Evolutionary conservation across 139 green algal species (phyloP).

Genomic region (Coelastrella sp.): DNA sequence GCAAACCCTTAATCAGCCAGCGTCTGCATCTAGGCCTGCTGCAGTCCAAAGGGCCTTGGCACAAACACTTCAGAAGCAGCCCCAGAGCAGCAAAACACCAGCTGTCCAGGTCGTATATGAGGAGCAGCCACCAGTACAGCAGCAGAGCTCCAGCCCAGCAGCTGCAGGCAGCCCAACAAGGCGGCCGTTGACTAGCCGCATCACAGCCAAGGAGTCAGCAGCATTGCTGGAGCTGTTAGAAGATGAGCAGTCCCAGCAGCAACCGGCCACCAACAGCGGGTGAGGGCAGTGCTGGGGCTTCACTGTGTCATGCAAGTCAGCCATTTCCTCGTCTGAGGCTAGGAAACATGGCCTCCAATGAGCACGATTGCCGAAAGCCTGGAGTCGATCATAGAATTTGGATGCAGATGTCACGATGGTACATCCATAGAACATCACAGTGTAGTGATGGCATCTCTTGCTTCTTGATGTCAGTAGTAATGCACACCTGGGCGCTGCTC

Average conservation of each 20-base stretch:
- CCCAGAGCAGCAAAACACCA: not conserved
- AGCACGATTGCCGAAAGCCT: no score
- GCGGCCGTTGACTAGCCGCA: not conserved
- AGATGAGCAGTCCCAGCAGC: not conserved
- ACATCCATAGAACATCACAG: no score
- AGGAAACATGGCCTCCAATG: no score
- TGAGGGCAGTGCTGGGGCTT: not conserved
- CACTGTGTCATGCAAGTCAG: no score
- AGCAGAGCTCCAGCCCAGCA: not conserved
- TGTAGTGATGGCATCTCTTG: no score
- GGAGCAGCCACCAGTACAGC: not conserved
- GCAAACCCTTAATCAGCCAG: not conserved
- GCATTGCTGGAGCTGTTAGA: slow-evolving; percentile 16
- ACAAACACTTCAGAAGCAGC: not conserved
- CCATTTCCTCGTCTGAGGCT: no score
- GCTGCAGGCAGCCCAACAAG: not conserved
- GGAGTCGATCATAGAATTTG: no score
- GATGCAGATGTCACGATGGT: no score
- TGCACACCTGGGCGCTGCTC: no score
- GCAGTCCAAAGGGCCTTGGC: not conserved
- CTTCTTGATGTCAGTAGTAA: no score
- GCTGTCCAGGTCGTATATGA: not conserved
- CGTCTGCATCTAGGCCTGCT: not conserved
- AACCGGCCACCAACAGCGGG: not conserved
- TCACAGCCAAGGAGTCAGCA: slow-evolving; percentile 26